Evolutionary conservation across 345 rosid genomes (phyloP), one percentile per base, ranked within the genome.

Genomic region (Abelmoschus esculentus): DNA sequence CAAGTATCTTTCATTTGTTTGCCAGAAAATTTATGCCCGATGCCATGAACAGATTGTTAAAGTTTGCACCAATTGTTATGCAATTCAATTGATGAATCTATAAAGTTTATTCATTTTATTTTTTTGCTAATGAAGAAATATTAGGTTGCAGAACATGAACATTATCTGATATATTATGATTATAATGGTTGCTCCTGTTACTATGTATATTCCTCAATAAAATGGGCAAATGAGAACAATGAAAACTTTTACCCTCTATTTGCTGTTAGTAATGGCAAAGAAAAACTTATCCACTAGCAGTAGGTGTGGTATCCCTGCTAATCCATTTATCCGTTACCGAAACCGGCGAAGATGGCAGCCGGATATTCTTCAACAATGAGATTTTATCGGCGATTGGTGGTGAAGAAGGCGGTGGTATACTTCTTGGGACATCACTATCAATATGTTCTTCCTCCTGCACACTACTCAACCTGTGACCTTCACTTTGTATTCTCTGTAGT

Each of bases 261-360:
- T 17, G 22, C 57, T 2, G 26, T 53, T 50, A 14, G 22, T 4
- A 52, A 67, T 50, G 70, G 55, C 29, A 9, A 8, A 70, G 17
- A 9, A 61, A 60, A 49, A 60, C 57, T 36, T 47, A 80, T 50
- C 73, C 67, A 66, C 86, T 82, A 47, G 50, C 67, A 61, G 57
- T 73, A 4, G 84, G 77, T 49, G 91, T 82, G 57, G 81, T 81
- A 55, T 69, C 22, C 14, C 49, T 68, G 66, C 89, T 87, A 17
- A 68, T 40, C 91, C 92, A 86, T 64, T 74, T 82, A 2, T 77
- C 71, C 6, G 86, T 81, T 71, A 85, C 89, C 15, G 96, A 87
- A 54, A 72, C 61, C 0, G 92, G 95, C 60, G 96, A 92, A 69
- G 75, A 47, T 17, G 76, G 82, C 32, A 5, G 60, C 58, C 22